Evolutionary conservation across 805 yeast genomes (phyloP).

Genomic region (Kuraishia ogatae): DNA sequence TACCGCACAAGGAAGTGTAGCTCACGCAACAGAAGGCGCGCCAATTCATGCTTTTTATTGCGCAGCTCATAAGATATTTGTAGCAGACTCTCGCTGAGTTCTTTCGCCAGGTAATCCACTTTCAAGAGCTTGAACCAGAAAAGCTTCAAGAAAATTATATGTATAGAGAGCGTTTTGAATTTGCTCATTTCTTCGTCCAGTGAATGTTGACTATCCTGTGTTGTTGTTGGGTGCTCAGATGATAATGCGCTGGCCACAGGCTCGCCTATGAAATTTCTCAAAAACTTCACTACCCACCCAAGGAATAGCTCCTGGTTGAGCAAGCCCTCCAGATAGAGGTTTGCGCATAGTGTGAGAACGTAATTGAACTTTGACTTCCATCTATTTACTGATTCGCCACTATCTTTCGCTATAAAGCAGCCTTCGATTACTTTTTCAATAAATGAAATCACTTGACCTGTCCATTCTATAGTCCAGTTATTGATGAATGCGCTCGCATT

Average conservation of each 20-base stretch:
- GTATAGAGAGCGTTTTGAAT: constrained; percentile 17
- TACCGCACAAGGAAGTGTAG: constrained; percentile 27
- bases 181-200: constrained; percentile 5
- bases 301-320: constrained; percentile 56
- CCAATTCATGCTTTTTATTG: constrained; percentile 2
- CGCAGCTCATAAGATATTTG: constrained; percentile 28
- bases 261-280: constrained; percentile 18
- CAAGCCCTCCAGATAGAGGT: constrained; percentile 61
- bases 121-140: constrained; percentile 66
- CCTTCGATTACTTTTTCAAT: constrained; percentile 42
- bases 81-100: constrained; percentile 52
- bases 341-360: constrained; percentile 47
- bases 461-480: constrained; percentile 83
- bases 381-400: constrained; percentile 10
- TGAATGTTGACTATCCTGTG: background rate
- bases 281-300: constrained; percentile 50
- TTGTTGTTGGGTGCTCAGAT: background rate
- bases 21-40: constrained; percentile 12
- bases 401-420: constrained; percentile 15
- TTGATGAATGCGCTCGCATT: constrained; percentile 29
- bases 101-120: constrained; percentile 52
- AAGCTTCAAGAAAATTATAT: constrained; percentile 45
- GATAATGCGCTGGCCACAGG: background rate
- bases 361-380: constrained; percentile 52
- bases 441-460: constrained; percentile 66